These are phyloP conservation scores for Pelargonium nanum DNA, from an alignment of 345 rosid genomes.

Conservation along the genomic window DNA sequence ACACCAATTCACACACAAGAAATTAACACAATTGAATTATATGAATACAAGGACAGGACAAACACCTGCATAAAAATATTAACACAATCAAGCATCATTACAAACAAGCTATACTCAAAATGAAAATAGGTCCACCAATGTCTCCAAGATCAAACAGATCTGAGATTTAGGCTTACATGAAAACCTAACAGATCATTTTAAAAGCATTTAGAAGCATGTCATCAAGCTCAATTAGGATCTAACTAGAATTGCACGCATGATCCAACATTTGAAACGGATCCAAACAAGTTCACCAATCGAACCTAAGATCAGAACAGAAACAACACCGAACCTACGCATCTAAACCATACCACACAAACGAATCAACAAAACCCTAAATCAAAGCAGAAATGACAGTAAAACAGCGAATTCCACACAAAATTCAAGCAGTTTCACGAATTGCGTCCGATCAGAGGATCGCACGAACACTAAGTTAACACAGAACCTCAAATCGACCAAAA, in stretches of 20 bases:
- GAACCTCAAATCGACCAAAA: not conserved
- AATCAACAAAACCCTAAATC: conserved; percentile 7
- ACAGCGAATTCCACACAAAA: conserved; percentile 6
- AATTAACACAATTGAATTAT: not conserved
- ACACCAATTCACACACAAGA: not conserved
- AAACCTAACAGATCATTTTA: not conserved
- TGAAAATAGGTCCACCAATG: not conserved
- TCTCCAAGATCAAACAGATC: not conserved
- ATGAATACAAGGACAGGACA: not conserved
- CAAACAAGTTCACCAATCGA: not conserved
- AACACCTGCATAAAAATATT: conserved; percentile 9
- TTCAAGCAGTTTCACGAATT: not conserved
- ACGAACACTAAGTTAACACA: not conserved
- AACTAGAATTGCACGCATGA: not conserved
- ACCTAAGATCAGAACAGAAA: conserved; percentile 8
- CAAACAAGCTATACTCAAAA: not conserved
- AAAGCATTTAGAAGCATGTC: not conserved
- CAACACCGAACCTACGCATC: not conserved
- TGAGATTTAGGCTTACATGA: not conserved
- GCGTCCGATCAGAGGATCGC: too few species aligned
- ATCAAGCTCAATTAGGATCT: not conserved
- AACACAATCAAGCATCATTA: conserved; percentile 6
- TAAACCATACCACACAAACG: not conserved
- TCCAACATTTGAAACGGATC: conserved; percentile 12
- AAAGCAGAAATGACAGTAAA: not conserved